Evolutionary conservation across 2,329 filamentous ascomycete species (phyloP).

Genomic region (Trichoderma guizhouense): DNA sequence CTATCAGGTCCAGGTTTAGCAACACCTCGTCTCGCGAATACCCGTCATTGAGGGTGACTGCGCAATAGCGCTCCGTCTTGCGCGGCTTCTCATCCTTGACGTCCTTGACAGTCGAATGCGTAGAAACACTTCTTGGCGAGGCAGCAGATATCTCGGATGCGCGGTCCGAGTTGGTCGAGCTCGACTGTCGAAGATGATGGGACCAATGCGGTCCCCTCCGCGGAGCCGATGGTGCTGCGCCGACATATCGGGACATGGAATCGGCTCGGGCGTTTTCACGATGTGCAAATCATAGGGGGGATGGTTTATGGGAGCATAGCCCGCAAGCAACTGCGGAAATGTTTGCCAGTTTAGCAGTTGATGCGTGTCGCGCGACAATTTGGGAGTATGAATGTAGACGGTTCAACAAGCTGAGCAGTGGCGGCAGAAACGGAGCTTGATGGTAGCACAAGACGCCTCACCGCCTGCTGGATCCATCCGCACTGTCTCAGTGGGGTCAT

Average conservation of each 20-base stretch:
- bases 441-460: neutral
- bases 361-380: slow-evolving; percentile 5
- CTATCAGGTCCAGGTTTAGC: slow-evolving; percentile 70
- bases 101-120: slow-evolving; percentile 45
- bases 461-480: slow-evolving; percentile 19
- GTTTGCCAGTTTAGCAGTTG: neutral
- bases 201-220: slow-evolving; percentile 50
- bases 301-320: slow-evolving; percentile 16
- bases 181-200: slow-evolving; percentile 54
- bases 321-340: neutral
- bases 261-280: slow-evolving; percentile 21
- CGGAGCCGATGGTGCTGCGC: slow-evolving; percentile 38
- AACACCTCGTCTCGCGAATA: slow-evolving; percentile 76
- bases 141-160: slow-evolving; percentile 37
- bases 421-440: slow-evolving; percentile 19
- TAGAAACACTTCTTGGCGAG: slow-evolving; percentile 50
- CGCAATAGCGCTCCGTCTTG: slow-evolving; percentile 47
- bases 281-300: slow-evolving; percentile 9
- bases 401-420: neutral
- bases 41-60: slow-evolving; percentile 64
- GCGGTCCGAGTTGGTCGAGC: slow-evolving; percentile 46
- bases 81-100: slow-evolving; percentile 33
- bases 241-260: slow-evolving; percentile 42
- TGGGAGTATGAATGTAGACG: neutral
- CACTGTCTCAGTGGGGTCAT: neutral